phyloP scores from a whole-genome alignment of 495 filamentous ascomycete genomes.

The Penicillium malachiteum region DNA sequence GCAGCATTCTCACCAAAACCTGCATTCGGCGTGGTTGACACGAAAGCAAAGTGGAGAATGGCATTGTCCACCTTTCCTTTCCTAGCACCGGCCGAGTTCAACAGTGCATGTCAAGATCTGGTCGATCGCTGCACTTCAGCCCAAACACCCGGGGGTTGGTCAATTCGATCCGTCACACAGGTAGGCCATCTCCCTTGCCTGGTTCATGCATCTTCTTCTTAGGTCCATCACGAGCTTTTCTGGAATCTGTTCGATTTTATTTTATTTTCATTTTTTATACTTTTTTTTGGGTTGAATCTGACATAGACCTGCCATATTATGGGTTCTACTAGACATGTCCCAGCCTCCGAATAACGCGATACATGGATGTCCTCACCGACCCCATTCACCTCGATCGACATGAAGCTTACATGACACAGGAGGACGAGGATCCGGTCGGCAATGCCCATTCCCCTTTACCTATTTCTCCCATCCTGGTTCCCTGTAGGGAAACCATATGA shows the following conservation, averaged over 20 bases:
- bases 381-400: conserved; percentile 9
- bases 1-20: not conserved
- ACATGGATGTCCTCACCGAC: conserved; percentile 17
- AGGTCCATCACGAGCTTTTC: not conserved
- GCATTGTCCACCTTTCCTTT: conserved; percentile 47
- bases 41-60: conserved; percentile 3
- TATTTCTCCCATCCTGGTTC: not conserved
- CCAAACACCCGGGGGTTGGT: conserved; percentile 24
- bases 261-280: too few relatives aligned
- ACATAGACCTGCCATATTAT: conserved; percentile 1
- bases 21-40: conserved; percentile 25
- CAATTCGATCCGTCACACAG: conserved; percentile 33
- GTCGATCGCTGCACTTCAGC: conserved; percentile 38
- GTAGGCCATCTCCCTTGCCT: conserved; percentile 23
- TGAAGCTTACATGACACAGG: conserved; percentile 8
- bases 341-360: conserved; percentile 39
- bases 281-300: conserved; percentile 8
- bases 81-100: conserved; percentile 58
- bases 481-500: too few relatives aligned
- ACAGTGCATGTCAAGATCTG: conserved; percentile 58
- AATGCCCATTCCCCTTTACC: not conserved
- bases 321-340: conserved; percentile 25
- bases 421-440: conserved; percentile 42
- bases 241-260: conserved; percentile 1
- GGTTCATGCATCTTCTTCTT: conserved; percentile 8